Percentiles rank a stretch among this genome's conserved stretches.
Conservation (phyloP, 129 eudicot species). For the Helianthus annuus region DNA sequence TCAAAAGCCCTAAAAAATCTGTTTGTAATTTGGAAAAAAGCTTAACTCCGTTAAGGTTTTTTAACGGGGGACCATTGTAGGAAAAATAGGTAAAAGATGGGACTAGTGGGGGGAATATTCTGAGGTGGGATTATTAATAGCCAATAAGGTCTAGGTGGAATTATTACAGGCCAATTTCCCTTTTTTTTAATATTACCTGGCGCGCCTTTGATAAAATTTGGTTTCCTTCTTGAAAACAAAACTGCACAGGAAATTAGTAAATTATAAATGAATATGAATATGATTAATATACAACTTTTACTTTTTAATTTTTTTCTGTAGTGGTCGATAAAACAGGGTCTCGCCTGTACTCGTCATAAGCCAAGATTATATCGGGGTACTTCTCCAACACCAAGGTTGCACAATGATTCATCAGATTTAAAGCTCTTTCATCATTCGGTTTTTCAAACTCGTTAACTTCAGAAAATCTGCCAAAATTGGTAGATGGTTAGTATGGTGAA, state of each 20-base stretch:
- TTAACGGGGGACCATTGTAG: no score
- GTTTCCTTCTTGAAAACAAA: constrained; percentile 74
- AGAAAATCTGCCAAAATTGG: constrained; percentile 42
- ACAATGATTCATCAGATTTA: constrained; percentile 76
- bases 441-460: constrained; percentile 68
- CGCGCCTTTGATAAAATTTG: constrained; percentile 80
- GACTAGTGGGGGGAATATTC: no score
- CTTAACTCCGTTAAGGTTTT: no score
- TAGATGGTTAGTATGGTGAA: not conserved
- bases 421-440: constrained; percentile 63
- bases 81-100: no score
- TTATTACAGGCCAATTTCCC: no score
- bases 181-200: constrained; percentile 50
- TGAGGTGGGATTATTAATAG: no score
- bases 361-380: constrained; percentile 69
- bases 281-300: not conserved
- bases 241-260: constrained; percentile 40
- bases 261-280: not conserved
- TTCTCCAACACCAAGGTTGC: constrained; percentile 62
- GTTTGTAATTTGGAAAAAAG: no score
- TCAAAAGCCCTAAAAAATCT: no score
- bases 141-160: no score
- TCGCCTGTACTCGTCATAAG: constrained; percentile 81
- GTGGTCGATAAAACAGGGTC: constrained; percentile 4
- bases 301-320: not conserved